Conservation (phyloP, 2,329 filamentous ascomycete species). For the Shiraia bambusicola region DNA sequence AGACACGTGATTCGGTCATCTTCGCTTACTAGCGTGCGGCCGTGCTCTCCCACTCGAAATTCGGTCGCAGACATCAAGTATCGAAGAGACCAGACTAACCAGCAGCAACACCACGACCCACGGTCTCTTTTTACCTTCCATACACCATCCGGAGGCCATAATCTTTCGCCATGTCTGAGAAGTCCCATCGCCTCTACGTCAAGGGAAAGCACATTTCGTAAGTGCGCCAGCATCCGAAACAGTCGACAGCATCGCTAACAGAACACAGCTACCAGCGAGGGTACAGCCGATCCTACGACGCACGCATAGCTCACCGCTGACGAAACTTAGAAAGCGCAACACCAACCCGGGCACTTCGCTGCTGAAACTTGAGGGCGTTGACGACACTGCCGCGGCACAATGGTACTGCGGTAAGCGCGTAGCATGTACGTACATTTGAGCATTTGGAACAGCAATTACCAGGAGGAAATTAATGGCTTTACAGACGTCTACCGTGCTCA, state of each 20-base stretch:
- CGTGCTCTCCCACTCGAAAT: conserved; percentile 1
- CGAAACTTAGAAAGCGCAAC: conserved; percentile 67
- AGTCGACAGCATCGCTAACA: conserved; percentile 48
- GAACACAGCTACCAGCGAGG: conserved; percentile 73
- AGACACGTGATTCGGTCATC: neutral
- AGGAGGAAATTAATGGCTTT: conserved; percentile 12
- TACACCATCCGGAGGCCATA: conserved; percentile 31
- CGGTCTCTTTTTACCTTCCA: conserved; percentile 29
- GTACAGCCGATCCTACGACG: conserved; percentile 19
- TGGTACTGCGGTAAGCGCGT: conserved; percentile 98
- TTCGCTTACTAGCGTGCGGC: neutral
- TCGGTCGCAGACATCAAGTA: neutral
- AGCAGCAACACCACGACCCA: conserved; percentile 34
- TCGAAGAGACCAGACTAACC: conserved; percentile 30
- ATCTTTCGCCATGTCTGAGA: conserved; percentile 42
- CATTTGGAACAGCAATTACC: conserved; percentile 1
- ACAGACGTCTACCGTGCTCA: conserved; percentile 86
- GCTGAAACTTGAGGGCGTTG: conserved; percentile 98
- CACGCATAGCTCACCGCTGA: conserved; percentile 17
- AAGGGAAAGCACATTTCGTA: conserved; percentile 91
- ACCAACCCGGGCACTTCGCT: conserved; percentile 86
- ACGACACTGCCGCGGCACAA: conserved; percentile 82
- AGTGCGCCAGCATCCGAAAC: conserved; percentile 60
- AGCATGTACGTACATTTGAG: conserved; percentile 59
- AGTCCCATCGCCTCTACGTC: conserved; percentile 45